Base-by-base conservation (phyloP, 192 early-diverging fungal species). In the Backusella sp. region DNA sequence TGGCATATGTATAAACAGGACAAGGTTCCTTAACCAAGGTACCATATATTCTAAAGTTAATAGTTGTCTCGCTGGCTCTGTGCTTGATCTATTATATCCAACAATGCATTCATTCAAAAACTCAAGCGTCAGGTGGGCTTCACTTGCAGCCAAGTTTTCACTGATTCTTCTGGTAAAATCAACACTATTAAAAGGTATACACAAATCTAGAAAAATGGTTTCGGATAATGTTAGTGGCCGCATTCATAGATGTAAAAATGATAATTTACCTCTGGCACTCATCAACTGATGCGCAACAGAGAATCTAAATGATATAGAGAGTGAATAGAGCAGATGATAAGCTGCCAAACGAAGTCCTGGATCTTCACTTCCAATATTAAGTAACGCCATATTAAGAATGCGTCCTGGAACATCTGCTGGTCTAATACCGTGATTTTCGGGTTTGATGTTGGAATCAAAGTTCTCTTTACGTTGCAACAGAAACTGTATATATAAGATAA, bases 381-480 rank as follows among this genome's bases (percentile, higher is more conserved):
- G 82, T 72, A 99, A 73, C 21, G 96, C 93, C 84, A 98, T 95
- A 71, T 96, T 98, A 53, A 98, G 86, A 42, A 98, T 82, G 32
- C 92, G 93, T 5, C 96, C 97, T 0, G 96, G 94, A 3, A 97
- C 94, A 83, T 96, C 95, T 11, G 87, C 82, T 6, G 96, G 95
- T 36, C 90, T 87, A 37, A 98, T 90, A 42, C 70, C 70, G 17
- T 71, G 70, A 46, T 71, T 71, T 30, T 41, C 36, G 6, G 41
- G 39, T 26, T 41, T 71, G 11, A 71, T 36, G 39, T 71, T 36
- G 1, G 70, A 41, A 30, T 71, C 70, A 49, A 71, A 71, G 42
- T 41, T 71, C 26, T 71, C 42, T 30, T 71, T 71, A 26, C 41
- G 44, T 21, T 44, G 39, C 12, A 71, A 44, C 2, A 71, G 30